Percentiles rank a stretch among this genome's conserved stretches.
phyloP scores from a whole-genome alignment of 805 yeast species.

The Groenewaldozyma salmanticensis region DNA sequence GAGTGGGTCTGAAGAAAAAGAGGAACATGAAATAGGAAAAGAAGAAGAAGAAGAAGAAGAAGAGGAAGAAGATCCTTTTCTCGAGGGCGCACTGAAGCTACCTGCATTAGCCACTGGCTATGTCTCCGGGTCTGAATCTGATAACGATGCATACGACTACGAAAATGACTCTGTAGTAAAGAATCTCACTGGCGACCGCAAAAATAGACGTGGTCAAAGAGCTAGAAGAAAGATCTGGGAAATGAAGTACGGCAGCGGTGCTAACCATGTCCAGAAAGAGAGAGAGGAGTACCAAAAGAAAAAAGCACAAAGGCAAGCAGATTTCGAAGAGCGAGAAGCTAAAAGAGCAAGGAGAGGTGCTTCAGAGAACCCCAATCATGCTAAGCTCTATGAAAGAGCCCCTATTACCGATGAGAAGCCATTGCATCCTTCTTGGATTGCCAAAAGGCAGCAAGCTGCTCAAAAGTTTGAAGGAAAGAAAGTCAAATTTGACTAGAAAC shows the following conservation, averaged over 20 bases:
- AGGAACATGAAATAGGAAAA: constrained; percentile 3
- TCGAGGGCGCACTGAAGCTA: constrained; percentile 28
- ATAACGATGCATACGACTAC: constrained; percentile 24
- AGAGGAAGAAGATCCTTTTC: constrained; percentile 36
- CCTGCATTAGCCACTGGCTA: constrained; percentile 77
- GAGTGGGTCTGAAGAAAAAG: constrained; percentile 13
- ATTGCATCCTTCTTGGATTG: constrained; percentile 98
- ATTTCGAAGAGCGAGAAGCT: constrained; percentile 53
- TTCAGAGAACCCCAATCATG: not conserved
- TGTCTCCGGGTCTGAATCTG: constrained; percentile 66
- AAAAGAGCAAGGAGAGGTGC: constrained; percentile 8
- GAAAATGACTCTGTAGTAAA: constrained; percentile 17
- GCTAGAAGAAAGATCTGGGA: constrained; percentile 98
- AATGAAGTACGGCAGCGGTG: constrained; percentile 68
- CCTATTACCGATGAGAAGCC: constrained; percentile 22
- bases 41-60: constrained; percentile 24
- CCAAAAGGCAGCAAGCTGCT: constrained; percentile 59
- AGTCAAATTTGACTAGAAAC: constrained; percentile 41
- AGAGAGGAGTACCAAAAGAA: constrained; percentile 44
- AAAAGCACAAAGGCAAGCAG: constrained; percentile 49
- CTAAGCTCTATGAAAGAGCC: not conserved
- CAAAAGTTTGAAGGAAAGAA: constrained; percentile 79
- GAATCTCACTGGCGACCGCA: constrained; percentile 34
- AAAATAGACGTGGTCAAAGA: constrained; percentile 93
- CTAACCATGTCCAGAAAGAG: constrained; percentile 73